Evolutionary conservation across 768 basidiomycete genomes (phyloP).

Genomic region (Psilocybe azurescens): DNA sequence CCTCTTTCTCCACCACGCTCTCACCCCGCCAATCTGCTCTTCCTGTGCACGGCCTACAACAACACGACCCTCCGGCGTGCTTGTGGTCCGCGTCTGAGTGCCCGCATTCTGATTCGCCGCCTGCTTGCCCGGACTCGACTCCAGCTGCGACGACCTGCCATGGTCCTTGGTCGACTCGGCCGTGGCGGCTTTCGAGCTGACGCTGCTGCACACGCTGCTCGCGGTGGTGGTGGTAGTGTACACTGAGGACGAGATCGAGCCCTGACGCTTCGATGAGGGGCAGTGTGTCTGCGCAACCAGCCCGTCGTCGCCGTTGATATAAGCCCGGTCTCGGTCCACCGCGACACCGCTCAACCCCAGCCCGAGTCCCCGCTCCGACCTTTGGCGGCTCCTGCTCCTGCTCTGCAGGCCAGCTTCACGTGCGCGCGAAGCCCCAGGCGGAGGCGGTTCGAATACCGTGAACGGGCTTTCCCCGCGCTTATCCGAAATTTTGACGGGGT

Average conservation of each 20-base stretch:
- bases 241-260: slow-evolving; percentile 3
- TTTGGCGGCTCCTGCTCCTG: not conserved
- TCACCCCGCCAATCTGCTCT: slow-evolving; percentile 1
- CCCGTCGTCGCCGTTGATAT: not conserved
- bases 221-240: slow-evolving; percentile 28
- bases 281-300: not conserved
- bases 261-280: not conserved
- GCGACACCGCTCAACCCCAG: slow-evolving; percentile 16
- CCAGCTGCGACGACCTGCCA: not conserved
- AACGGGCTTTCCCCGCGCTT: slow-evolving; percentile 45
- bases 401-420: not conserved
- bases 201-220: slow-evolving; percentile 16
- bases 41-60: slow-evolving; percentile 17
- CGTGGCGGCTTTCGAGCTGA: slow-evolving; percentile 11
- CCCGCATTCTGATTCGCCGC: not conserved
- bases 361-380: slow-evolving; percentile 3
- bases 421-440: slow-evolving; percentile 3
- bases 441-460: slow-evolving; percentile 40
- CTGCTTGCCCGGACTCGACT: not conserved
- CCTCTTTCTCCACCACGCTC: slow-evolving; percentile 5
- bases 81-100: not conserved
- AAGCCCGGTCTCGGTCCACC: not conserved
- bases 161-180: slow-evolving; percentile 12
- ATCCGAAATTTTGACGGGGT: slow-evolving; percentile 61
- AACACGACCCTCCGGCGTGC: slow-evolving; percentile 23